These are phyloP conservation scores for Colletotrichum aenigma DNA, from an alignment of 2,329 filamentous ascomycete species.

Conservation along the genomic window DNA sequence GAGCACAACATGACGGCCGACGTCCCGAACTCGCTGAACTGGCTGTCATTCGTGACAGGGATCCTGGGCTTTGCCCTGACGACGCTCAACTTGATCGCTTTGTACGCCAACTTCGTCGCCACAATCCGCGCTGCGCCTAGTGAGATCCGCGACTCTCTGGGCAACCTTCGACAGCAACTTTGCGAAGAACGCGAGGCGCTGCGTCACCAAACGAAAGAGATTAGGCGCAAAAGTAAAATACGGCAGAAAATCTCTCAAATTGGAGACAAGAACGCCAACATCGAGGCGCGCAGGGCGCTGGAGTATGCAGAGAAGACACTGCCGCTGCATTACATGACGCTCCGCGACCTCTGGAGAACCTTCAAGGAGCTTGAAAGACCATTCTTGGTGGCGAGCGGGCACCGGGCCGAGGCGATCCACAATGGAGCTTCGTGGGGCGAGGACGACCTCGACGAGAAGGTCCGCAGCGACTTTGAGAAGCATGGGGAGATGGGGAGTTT, in stretches of 20 bases:
- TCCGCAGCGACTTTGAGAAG: constrained; percentile 8
- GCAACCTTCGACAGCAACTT: constrained; percentile 11
- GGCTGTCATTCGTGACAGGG: constrained; percentile 16
- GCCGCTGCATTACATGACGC: constrained; percentile 13
- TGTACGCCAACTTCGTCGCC: constrained; percentile 13
- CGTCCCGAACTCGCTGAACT: constrained; percentile 14
- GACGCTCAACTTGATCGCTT: constrained; percentile 8
- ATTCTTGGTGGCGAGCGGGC: constrained; percentile 12
- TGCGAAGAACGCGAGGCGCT: constrained; percentile 17
- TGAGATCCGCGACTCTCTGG: constrained; percentile 8
- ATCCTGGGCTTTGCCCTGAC: constrained; percentile 15
- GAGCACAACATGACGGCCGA: background rate
- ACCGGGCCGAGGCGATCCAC: constrained; percentile 11
- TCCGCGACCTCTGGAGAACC: constrained; percentile 10
- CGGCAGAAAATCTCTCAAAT: background rate
- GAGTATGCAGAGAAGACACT: constrained; percentile 5
- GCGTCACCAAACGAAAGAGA: constrained; percentile 8
- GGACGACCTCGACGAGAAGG: constrained; percentile 15
- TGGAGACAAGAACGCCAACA: background rate
- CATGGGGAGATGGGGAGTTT: constrained; percentile 8
- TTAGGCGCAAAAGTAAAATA: background rate
- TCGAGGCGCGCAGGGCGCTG: constrained; percentile 1
- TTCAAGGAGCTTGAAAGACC: constrained; percentile 17
- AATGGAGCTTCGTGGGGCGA: constrained; percentile 14
- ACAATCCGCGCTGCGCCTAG: constrained; percentile 1